Evolutionary conservation across 805 yeast genomes (phyloP).

Genomic region (Kazachstania martiniae): DNA sequence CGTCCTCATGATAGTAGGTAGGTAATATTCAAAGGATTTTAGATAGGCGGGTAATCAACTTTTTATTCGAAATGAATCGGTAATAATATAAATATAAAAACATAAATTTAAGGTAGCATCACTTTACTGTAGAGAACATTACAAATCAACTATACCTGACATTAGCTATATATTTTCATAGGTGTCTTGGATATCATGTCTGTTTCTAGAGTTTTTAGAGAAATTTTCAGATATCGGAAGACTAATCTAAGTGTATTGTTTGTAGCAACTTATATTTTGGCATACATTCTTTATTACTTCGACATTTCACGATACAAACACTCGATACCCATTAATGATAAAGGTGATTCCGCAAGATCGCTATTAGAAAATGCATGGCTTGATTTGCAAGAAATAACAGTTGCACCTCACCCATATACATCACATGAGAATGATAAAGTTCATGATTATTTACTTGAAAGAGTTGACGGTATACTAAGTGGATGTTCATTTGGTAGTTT

Average conservation of each 20-base stretch:
- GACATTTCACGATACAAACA: constrained; percentile 11
- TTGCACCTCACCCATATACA: constrained; percentile 64
- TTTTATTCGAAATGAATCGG: too few species aligned
- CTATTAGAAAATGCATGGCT: constrained; percentile 46
- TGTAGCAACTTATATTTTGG: constrained; percentile 34
- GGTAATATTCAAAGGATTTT: too few species aligned
- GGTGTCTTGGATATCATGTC: constrained; percentile 1
- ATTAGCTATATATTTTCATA: too few species aligned
- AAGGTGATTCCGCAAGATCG: constrained; percentile 29
- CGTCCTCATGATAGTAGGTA: too few species aligned
- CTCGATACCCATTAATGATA: constrained; percentile 24
- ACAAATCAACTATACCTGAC: too few species aligned
- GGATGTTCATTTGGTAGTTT: constrained; percentile 20
- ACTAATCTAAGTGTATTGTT: constrained; percentile 54
- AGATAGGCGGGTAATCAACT: too few species aligned
- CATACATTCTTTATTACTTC: constrained; percentile 30
- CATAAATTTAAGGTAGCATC: too few species aligned
- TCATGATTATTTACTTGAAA: constrained; percentile 48
- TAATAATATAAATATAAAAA: too few species aligned
- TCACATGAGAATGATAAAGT: constrained; percentile 69
- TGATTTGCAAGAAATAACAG: constrained; percentile 60
- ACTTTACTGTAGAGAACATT: too few species aligned
- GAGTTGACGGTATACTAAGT: constrained; percentile 31
- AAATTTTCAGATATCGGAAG: constrained; percentile 60
- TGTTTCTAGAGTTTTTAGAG: constrained; percentile 27